phyloP scores from a whole-genome alignment of 192 early-diverging fungal genomes.

The Coemansia pectinata region DNA sequence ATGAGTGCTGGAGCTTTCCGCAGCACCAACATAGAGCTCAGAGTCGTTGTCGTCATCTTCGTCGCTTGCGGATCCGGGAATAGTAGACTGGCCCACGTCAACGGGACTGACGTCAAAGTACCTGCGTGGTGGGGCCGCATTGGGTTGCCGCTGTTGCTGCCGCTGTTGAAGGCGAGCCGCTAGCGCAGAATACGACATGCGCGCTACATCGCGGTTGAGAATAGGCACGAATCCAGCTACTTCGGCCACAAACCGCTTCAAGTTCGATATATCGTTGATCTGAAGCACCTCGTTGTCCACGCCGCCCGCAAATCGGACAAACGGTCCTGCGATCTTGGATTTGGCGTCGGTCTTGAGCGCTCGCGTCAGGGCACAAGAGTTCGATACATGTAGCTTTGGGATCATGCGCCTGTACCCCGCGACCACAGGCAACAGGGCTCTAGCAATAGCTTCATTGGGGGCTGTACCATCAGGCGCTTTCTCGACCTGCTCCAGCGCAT shows the following conservation, averaged over 20 bases:
- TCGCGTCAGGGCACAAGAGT: background rate
- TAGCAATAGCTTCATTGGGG: slow-evolving; percentile 8
- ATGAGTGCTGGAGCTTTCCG: background rate
- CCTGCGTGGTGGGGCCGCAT: background rate
- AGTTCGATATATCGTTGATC: background rate
- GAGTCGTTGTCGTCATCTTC: slow-evolving; percentile 4
- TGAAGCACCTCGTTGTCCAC: background rate
- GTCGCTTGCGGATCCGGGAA: background rate
- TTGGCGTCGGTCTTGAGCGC: background rate
- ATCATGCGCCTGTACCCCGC: slow-evolving; percentile 8
- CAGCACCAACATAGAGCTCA: background rate
- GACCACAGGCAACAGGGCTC: slow-evolving; percentile 21
- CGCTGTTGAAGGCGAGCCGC: background rate
- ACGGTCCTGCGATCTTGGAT: background rate
- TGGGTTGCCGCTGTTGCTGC: background rate
- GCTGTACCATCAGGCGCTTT: background rate
- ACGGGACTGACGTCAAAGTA: slow-evolving; percentile 13
- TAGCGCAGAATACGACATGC: slow-evolving; percentile 2
- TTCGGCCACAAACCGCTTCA: background rate
- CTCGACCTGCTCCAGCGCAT: slow-evolving; percentile 1
- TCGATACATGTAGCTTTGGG: background rate
- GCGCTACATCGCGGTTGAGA: slow-evolving; percentile 19
- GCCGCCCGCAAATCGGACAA: background rate
- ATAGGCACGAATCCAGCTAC: slow-evolving; percentile 18
- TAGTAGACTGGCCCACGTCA: background rate